phyloP scores from a whole-genome alignment of 1,139 yeast species.

The Casaregolazyma lundiana region DNA sequence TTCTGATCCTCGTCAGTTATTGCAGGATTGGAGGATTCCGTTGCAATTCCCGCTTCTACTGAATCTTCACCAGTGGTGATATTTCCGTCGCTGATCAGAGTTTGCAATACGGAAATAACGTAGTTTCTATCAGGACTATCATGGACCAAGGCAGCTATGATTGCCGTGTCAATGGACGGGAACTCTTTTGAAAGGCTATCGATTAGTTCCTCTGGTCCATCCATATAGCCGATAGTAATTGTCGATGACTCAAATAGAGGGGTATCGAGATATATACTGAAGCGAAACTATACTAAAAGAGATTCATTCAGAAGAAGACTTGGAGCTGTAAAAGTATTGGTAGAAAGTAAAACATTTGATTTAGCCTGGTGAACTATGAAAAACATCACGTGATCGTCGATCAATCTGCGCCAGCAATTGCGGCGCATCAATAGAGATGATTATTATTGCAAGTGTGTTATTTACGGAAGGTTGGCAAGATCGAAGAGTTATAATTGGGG shows the following conservation, averaged over 20 bases:
- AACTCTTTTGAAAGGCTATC: slow-evolving; percentile 3
- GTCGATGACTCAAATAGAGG: no score
- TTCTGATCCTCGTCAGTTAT: neutral
- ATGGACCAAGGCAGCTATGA: slow-evolving; percentile 8
- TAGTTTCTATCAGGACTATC: slow-evolving; percentile 5
- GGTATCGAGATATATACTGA: no score
- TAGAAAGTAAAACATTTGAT: neutral
- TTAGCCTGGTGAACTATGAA: neutral
- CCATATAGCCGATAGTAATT: neutral
- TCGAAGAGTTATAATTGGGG: no score
- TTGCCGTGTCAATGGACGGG: slow-evolving; percentile 8
- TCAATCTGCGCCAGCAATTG: no score
- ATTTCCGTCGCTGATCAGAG: slow-evolving; percentile 1
- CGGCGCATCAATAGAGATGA: no score
- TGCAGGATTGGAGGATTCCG: neutral
- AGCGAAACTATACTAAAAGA: neutral
- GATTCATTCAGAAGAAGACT: neutral
- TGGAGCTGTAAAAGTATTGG: neutral
- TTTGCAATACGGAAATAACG: neutral
- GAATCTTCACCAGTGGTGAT: neutral
- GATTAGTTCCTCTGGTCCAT: neutral
- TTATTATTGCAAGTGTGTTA: no score
- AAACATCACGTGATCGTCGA: neutral
- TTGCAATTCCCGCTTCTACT: neutral
- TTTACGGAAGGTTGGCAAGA: no score